Conservation (phyloP, 768 basidiomycete genomes). For the Udeniomyces megalosporus region DNA sequence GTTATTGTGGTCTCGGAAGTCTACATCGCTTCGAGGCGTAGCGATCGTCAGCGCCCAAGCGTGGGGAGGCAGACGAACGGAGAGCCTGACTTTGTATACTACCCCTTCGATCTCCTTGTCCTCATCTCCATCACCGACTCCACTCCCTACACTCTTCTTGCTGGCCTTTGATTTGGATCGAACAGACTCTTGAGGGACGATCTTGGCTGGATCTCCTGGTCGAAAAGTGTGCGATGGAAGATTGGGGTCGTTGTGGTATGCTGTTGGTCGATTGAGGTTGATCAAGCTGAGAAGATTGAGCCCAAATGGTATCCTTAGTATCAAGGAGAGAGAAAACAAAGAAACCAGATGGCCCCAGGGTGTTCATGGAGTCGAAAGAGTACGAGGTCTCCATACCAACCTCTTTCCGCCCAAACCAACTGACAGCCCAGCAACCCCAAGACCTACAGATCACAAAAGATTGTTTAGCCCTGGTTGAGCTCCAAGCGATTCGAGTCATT, state of each 20-base stretch:
- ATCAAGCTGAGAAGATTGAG: slow-evolving; percentile 45
- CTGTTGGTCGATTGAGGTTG: slow-evolving; percentile 66
- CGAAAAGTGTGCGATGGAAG: slow-evolving; percentile 82
- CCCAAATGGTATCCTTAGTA: background rate
- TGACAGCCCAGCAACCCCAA: slow-evolving; percentile 53
- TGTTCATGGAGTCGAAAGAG: background rate
- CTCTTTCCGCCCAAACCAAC: slow-evolving; percentile 77
- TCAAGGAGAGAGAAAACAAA: background rate
- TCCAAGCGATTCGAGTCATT: background rate
- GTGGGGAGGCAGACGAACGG: background rate
- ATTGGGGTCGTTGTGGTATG: slow-evolving; percentile 50
- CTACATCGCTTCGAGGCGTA: slow-evolving; percentile 28
- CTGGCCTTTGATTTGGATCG: slow-evolving; percentile 16
- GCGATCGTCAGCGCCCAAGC: background rate
- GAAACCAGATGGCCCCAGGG: background rate
- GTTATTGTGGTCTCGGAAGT: slow-evolving; percentile 67
- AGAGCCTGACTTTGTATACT: slow-evolving; percentile 52
- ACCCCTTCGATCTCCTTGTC: slow-evolving; percentile 50
- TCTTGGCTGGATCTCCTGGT: slow-evolving; percentile 77
- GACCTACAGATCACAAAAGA: slow-evolving; percentile 12
- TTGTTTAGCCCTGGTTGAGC: background rate
- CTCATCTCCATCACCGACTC: slow-evolving; percentile 30
- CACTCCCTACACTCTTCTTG: background rate
- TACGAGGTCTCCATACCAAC: background rate
- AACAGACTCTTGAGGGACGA: slow-evolving; percentile 48